Evolutionary conservation across 2,329 filamentous ascomycete genomes (phyloP), one percentile per base, ranked within the genome.

Genomic region (Diaporthe amygdali): DNA sequence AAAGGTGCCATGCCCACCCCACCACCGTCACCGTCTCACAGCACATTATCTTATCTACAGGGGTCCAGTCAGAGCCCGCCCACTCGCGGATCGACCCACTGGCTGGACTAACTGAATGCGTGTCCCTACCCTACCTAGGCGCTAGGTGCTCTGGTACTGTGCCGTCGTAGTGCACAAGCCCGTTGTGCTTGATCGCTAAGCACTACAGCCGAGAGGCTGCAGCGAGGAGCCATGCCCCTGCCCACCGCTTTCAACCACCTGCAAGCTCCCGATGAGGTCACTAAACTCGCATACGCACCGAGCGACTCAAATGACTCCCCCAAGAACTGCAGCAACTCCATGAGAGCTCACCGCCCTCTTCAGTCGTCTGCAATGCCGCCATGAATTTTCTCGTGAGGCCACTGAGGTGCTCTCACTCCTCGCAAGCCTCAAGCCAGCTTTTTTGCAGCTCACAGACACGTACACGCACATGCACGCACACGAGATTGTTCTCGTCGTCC

Each of bases 361-460:
- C 12, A 34, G 54, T 12, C 47, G 32, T 52, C 61, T 76, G 76
- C 74, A 76, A 87, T 87, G 85, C 83, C 68, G 72, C 72, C 82
- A 88, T 88, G 85, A 86, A 79, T 76, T 73, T 71, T 74, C 74
- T 81, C 72, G 66, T 75, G 69, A 78, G 80, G 79, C 82, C 81
- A 80, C 81, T 82, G 79, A 79, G 81, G 81, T 80, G 79, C 74
- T 74, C 78, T 22, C 67, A 72, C 74, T 73, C 74, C 71, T 70
- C 72, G 49, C 77, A 75, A 71, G 68, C 74, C 68, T 66, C 71
- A 59, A 61, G 39, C 27, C 55, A 41, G 27, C 34, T 55, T 44
- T 30, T 30, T 22, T 67, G 39, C 56, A 39, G 49, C 22, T 46
- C 27, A 66, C 9, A 15, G n/a, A 68, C 72, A 54, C 27, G 52